Conservation (phyloP, 1,284 basidiomycete species). For the Schizophyllum commune region DNA sequence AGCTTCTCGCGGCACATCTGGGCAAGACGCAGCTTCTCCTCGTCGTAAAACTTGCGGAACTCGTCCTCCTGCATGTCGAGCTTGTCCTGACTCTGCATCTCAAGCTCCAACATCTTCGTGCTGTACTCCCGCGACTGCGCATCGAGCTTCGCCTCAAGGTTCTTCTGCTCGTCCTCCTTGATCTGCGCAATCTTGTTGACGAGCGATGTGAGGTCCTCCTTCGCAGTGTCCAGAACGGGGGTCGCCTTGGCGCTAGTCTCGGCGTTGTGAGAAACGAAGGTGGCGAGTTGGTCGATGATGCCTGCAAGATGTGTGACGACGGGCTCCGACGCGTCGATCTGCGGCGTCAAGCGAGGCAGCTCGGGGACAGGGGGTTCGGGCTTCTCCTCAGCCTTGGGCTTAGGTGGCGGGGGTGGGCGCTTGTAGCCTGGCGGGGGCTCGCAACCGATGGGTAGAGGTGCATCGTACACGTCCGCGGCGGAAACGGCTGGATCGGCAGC, state of each 20-base stretch:
- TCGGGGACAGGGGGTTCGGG: conserved; percentile 17
- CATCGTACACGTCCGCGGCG: conserved; percentile 51
- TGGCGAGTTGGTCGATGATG: conserved; percentile 90
- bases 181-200: conserved; percentile 74
- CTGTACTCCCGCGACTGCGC: conserved; percentile 84
- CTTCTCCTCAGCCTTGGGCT: conserved; percentile 13
- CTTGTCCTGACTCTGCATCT: conserved; percentile 80
- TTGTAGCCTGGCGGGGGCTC: conserved; percentile 86
- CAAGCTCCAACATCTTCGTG: conserved; percentile 72
- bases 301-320: conserved; percentile 88
- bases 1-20: conserved; percentile 83
- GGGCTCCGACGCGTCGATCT: conserved; percentile 71
- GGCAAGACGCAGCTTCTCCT: conserved; percentile 71
- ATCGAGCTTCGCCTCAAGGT: conserved; percentile 75
- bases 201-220: conserved; percentile 78
- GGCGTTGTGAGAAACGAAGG: conserved; percentile 75
- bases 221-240: conserved; percentile 67
- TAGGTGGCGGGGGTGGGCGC: conserved; percentile 43
- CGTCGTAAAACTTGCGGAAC: conserved; percentile 78
- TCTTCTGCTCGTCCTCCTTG: conserved; percentile 73
- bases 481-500: conserved; percentile 18
- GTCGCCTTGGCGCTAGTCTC: conserved; percentile 58
- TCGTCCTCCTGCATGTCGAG: conserved; percentile 82
- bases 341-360: conserved; percentile 63
- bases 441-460: conserved; percentile 81